phyloP scores from a whole-genome alignment of 75 land plant species.

The Azolla pinnata region DNA sequence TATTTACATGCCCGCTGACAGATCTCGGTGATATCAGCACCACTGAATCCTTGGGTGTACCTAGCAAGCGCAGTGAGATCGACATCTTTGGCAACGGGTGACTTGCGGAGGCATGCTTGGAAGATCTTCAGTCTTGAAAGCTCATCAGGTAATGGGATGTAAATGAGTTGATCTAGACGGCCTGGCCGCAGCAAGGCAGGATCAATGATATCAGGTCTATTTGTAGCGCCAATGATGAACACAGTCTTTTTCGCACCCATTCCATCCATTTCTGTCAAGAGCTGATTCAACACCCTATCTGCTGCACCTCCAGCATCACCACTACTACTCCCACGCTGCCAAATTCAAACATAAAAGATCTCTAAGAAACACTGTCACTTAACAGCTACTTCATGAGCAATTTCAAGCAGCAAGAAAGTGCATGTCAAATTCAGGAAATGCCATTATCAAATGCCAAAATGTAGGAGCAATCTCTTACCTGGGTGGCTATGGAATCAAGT shows the following conservation, averaged over 20 bases:
- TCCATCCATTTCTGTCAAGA: slow-evolving; percentile 80
- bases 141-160: slow-evolving; percentile 54
- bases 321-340: slow-evolving; percentile 68
- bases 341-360: too few species aligned
- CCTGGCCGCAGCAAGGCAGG: slow-evolving; percentile 50
- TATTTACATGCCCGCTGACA: slow-evolving; percentile 67
- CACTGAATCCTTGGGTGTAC: slow-evolving; percentile 59
- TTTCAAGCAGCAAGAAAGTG: too few species aligned
- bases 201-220: slow-evolving; percentile 46
- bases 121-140: slow-evolving; percentile 40
- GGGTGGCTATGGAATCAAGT: slow-evolving; percentile 31
- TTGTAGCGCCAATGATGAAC: slow-evolving; percentile 56
- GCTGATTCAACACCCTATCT: slow-evolving; percentile 73
- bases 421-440: too few species aligned
- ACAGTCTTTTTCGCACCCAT: slow-evolving; percentile 78
- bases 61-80: slow-evolving; percentile 40
- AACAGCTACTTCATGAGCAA: too few species aligned
- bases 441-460: too few species aligned
- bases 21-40: slow-evolving; percentile 62
- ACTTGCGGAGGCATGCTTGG: slow-evolving; percentile 47
- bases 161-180: slow-evolving; percentile 54
- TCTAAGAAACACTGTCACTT: too few species aligned
- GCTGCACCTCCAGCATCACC: slow-evolving; percentile 90
- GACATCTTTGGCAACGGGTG: slow-evolving; percentile 50
- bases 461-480: too few species aligned